Percentiles rank a stretch among this genome's conserved stretches.
Conservation (phyloP, 2,329 filamentous ascomycete species). For the Fusarium clavum region DNA sequence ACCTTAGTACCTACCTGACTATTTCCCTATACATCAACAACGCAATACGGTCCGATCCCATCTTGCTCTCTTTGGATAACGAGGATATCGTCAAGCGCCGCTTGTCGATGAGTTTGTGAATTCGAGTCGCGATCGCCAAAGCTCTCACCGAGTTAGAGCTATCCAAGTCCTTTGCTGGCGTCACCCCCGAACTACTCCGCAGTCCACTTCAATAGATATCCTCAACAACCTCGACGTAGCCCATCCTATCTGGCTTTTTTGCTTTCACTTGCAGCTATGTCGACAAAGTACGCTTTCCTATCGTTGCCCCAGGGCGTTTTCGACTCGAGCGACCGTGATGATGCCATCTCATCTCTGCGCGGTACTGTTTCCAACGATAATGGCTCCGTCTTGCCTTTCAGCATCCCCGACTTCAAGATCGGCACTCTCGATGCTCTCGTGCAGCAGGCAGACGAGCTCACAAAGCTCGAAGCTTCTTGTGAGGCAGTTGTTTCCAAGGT, state of each 20-base stretch:
- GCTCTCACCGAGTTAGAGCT: constrained; percentile 26
- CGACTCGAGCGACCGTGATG: constrained; percentile 81
- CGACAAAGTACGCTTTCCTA: constrained; percentile 82
- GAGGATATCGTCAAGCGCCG: constrained; percentile 1
- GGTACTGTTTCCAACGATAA: constrained; percentile 79
- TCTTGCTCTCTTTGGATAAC: constrained; percentile 2
- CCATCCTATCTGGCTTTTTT: constrained; percentile 7
- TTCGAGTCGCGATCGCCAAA: background rate
- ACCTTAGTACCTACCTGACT: background rate
- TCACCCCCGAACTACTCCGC: constrained; percentile 28
- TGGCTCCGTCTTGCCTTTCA: constrained; percentile 80
- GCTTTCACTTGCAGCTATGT: constrained; percentile 51
- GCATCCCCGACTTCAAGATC: constrained; percentile 96
- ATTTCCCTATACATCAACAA: constrained; percentile 5
- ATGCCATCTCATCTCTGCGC: constrained; percentile 81
- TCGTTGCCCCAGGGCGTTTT: constrained; percentile 91
- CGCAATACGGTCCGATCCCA: background rate
- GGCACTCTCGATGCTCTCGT: constrained; percentile 95
- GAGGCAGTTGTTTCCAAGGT: constrained; percentile 89
- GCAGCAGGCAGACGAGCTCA: constrained; percentile 93
- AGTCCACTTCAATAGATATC: constrained; percentile 15
- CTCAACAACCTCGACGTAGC: constrained; percentile 15
- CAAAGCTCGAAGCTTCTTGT: constrained; percentile 85
- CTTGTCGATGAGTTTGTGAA: constrained; percentile 22
- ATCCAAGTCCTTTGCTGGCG: constrained; percentile 10